Conservation (phyloP, 2,329 filamentous ascomycete genomes). For the Aureobasidium sp. region DNA sequence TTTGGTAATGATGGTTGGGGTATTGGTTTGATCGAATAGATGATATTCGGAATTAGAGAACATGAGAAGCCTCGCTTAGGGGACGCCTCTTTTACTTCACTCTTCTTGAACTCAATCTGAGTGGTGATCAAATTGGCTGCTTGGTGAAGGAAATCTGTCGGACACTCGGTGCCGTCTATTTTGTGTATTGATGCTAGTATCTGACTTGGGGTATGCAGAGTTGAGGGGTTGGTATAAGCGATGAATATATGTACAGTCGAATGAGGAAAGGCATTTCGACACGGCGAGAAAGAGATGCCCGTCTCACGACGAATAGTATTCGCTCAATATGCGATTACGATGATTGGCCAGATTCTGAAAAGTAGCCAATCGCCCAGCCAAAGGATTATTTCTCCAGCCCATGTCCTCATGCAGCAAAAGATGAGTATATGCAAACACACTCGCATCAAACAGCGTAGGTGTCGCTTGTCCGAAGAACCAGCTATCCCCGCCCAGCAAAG, state of each 20-base stretch:
- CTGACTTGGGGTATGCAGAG: background rate
- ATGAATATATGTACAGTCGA: background rate
- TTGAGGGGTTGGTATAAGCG: background rate
- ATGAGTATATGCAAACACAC: slow-evolving; percentile 83
- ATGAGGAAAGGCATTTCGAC: background rate
- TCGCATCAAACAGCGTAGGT: slow-evolving; percentile 77
- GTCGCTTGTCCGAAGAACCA: slow-evolving; percentile 53
- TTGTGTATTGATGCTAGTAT: background rate
- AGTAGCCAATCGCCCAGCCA: slow-evolving; percentile 49
- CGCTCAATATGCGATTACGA: slow-evolving; percentile 47
- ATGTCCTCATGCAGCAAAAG: slow-evolving; percentile 60
- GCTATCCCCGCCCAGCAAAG: slow-evolving; percentile 46
- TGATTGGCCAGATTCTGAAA: slow-evolving; percentile 59
- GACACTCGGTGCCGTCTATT: background rate
- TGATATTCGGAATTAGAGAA: background rate
- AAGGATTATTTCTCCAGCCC: slow-evolving; percentile 54
- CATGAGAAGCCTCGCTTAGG: background rate
- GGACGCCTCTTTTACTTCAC: background rate
- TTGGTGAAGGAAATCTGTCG: background rate
- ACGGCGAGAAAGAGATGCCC: background rate
- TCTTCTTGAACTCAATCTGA: background rate
- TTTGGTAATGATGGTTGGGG: background rate
- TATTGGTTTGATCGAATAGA: background rate
- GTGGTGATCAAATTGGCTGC: background rate
- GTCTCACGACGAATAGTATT: slow-evolving; percentile 33